phyloP scores from a whole-genome alignment of 2,329 filamentous ascomycete species.

The Scedosporium apiospermum region DNA sequence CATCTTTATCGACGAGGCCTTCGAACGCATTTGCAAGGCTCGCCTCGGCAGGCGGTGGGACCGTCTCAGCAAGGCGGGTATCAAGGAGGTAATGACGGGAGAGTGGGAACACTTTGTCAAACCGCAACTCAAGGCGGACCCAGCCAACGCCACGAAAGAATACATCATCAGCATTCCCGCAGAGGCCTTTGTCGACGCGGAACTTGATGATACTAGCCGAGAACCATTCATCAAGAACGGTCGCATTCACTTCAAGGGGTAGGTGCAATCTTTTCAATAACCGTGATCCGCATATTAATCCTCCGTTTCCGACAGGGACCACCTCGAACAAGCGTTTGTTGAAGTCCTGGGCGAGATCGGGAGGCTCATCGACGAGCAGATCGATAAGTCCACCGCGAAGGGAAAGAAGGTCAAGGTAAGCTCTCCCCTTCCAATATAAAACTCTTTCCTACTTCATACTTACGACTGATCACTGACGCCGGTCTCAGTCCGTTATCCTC shows the following conservation, averaged over 20 bases:
- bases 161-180: slow-evolving; percentile 2
- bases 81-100: slow-evolving; percentile 8
- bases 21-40: slow-evolving; percentile 19
- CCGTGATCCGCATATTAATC: too few species aligned
- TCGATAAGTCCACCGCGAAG: slow-evolving; percentile 16
- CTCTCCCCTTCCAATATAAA: too few species aligned
- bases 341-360: slow-evolving; percentile 17
- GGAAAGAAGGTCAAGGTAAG: slow-evolving; percentile 11
- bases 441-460: too few species aligned
- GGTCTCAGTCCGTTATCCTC: slow-evolving; percentile 25
- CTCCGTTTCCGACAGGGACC: neutral
- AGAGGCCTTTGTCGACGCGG: neutral
- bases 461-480: too few species aligned
- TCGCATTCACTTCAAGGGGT: neutral
- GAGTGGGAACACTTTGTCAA: slow-evolving; percentile 20
- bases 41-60: slow-evolving; percentile 7
- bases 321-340: neutral
- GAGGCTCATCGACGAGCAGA: slow-evolving; percentile 11
- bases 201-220: neutral
- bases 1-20: slow-evolving; percentile 28
- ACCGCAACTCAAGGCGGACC: slow-evolving; percentile 10
- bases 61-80: neutral
- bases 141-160: neutral
- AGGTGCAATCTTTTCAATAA: neutral
- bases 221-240: neutral